Evolutionary conservation across 108 stramenopile species (phyloP).

Genomic region (Cyclotella kingstonii): DNA sequence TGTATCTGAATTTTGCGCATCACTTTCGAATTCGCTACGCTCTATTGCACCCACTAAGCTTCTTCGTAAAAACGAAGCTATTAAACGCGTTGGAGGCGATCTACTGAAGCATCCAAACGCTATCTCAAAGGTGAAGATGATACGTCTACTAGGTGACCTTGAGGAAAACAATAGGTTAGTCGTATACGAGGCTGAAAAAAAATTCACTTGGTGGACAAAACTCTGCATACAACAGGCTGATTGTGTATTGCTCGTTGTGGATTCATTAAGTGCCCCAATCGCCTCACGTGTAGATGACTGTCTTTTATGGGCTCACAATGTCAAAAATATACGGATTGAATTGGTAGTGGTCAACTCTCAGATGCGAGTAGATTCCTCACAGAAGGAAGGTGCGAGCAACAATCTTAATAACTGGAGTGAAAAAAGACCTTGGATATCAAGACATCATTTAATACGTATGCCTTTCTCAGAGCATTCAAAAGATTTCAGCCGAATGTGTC

Average conservation of each 20-base stretch:
- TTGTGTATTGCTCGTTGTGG: constrained; percentile 46
- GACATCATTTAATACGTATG: constrained; percentile 45
- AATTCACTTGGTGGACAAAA: constrained; percentile 55
- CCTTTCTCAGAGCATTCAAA: constrained; percentile 35
- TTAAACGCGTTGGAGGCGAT: constrained; percentile 30
- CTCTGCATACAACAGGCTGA: constrained; percentile 52
- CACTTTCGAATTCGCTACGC: constrained; percentile 14
- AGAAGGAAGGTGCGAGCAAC: constrained; percentile 35
- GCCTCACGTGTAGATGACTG: constrained; percentile 29
- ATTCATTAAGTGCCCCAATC: constrained; percentile 38
- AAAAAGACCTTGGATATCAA: constrained; percentile 42
- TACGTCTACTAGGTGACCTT: constrained; percentile 41
- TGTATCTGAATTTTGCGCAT: constrained; percentile 38
- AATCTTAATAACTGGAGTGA: constrained; percentile 57
- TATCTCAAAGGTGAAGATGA: constrained; percentile 44
- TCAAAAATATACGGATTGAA: constrained; percentile 45
- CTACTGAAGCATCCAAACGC: constrained; percentile 27
- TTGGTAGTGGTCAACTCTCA: constrained; percentile 41
- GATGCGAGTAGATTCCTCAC: constrained; percentile 1
- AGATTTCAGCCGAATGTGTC: constrained; percentile 50
- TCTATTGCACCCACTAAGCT: constrained; percentile 53
- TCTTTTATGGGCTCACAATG: constrained; percentile 43
- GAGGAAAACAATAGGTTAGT: constrained; percentile 58
- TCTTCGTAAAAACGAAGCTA: constrained; percentile 34
- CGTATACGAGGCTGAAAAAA: constrained; percentile 49